A percentile compares a stretch with the other conserved stretches of the same genome.
These are phyloP conservation scores for Brachypodium distachyon DNA, from an alignment of 202 grass and related monocot species.

Conservation along the genomic window DNA sequence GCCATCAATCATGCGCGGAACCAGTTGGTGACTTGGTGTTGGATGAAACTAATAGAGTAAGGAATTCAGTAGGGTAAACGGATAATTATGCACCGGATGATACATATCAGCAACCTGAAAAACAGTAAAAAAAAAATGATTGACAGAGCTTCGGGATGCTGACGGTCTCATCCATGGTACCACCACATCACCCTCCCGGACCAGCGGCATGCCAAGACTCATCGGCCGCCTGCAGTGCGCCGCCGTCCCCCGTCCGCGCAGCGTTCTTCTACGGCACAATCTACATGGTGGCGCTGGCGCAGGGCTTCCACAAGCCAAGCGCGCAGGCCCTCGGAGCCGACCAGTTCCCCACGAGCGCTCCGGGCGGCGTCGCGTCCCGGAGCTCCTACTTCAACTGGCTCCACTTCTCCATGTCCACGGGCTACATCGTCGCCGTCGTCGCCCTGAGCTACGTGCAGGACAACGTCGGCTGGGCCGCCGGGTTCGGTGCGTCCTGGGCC, in stretches of 20 bases:
- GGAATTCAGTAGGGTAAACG: too few relatives aligned
- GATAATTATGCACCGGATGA: too few relatives aligned
- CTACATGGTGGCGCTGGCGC: conserved; percentile 38
- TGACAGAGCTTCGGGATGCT: conserved; percentile 39
- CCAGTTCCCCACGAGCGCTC: conserved; percentile 33
- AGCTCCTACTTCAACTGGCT: conserved; percentile 85
- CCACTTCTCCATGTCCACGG: conserved; percentile 43
- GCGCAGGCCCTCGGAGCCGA: conserved; percentile 45
- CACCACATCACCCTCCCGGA: not conserved
- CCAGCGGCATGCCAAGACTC: not conserved
- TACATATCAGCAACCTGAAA: not conserved
- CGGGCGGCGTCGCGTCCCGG: conserved; percentile 7
- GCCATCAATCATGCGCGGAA: too few relatives aligned
- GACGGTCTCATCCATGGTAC: conserved; percentile 21
- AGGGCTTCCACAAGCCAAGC: conserved; percentile 37
- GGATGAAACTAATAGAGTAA: too few relatives aligned
- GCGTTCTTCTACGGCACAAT: conserved; percentile 30
- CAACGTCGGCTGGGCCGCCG: conserved; percentile 48
- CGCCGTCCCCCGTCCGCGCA: not conserved
- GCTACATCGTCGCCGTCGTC: conserved; percentile 19
- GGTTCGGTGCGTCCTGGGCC: conserved; percentile 37
- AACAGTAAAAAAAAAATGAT: not conserved
- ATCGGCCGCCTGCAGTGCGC: not conserved
- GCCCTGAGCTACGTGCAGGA: conserved; percentile 59
- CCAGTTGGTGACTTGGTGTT: too few relatives aligned